Evolutionary conservation across 495 filamentous ascomycete genomes (phyloP).

Genomic region (Podospora appendiculata): DNA sequence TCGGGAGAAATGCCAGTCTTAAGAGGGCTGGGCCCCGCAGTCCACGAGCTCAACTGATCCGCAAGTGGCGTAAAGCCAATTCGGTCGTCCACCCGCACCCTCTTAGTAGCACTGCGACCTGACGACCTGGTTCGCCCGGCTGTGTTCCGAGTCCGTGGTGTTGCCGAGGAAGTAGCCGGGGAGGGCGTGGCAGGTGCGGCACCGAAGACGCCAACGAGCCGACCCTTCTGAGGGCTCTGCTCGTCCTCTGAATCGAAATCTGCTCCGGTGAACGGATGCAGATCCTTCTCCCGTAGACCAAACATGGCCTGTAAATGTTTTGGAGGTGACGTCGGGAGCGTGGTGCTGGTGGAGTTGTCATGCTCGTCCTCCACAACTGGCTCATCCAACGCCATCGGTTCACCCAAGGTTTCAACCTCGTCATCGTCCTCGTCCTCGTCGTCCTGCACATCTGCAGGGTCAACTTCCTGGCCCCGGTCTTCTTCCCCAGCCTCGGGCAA

Average conservation of each 20-base stretch:
- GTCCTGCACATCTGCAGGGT: background rate
- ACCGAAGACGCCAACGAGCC: constrained; percentile 13
- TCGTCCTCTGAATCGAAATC: constrained; percentile 52
- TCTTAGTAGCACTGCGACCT: constrained; percentile 15
- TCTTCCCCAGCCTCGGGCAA: background rate
- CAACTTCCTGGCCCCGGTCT: background rate
- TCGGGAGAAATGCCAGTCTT: constrained; percentile 26
- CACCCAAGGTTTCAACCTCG: background rate
- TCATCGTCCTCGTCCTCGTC: constrained; percentile 3
- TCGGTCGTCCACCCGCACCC: constrained; percentile 5
- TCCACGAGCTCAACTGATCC: constrained; percentile 52
- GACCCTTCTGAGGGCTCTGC: constrained; percentile 26
- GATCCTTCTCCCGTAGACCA: constrained; percentile 27
- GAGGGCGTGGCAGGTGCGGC: constrained; percentile 26
- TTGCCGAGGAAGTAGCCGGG: constrained; percentile 22
- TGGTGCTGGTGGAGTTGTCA: constrained; percentile 13
- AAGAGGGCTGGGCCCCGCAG: constrained; percentile 34
- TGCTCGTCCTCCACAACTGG: constrained; percentile 2
- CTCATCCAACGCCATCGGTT: constrained; percentile 28
- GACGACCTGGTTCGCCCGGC: constrained; percentile 2
- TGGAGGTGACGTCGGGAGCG: constrained; percentile 24
- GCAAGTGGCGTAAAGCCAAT: constrained; percentile 57
- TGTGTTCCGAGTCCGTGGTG: constrained; percentile 2
- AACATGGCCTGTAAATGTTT: constrained; percentile 20
- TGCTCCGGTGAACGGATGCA: constrained; percentile 22